Base-by-base conservation (phyloP, 2,329 filamentous ascomycete species). In the Nemania serpens region DNA sequence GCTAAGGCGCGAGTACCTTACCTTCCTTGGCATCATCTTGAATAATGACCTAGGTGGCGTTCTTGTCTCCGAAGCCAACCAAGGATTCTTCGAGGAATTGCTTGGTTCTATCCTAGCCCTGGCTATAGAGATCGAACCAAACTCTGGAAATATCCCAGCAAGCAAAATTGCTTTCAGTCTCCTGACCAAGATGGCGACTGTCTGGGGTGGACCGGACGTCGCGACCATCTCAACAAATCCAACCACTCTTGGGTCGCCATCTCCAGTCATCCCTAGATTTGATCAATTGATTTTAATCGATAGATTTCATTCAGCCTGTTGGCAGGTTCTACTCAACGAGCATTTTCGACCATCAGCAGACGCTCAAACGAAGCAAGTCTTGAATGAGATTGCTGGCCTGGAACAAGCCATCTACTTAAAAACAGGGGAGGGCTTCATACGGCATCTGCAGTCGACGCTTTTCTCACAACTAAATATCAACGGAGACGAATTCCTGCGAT, bases 321-420 rank as follows among this genome's bases (percentile, higher is more conserved):
- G 95, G 95, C 90, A 91, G 42, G 88, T 98, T 6, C 86, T 96
- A 37, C 87, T 86, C 41, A 90, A 93, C 46, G 82, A 89, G 5
- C 84, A 84, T 18, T 97, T 98, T 82, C 90, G 90, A 66, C 87
- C 91, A 1, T 88, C 88, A 65, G 77, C 79, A 56, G 95, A 99
- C 74, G 93, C 93, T 1, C 93, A 97, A 78, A 91, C 91, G 36
- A 91, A 90, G 74, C 90, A 93, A 75, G 91, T 97, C 1, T 84
- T 99, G 41, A 88, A 87, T 57, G 95, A 99, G 78, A 92, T 96
- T 64, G 93, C 93, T 2, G 85, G 84, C 2, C 78, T 99, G 61
- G 93, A 99, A 76, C 92, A 95, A 76, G 89, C 86, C 37, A 95
- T 99, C 64, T 94, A 97, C 73, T 83, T 86, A 68, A 98, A 98